These are phyloP conservation scores for Phialemonium atrogriseum DNA, from an alignment of 2,329 filamentous ascomycete species.

Conservation along the genomic window DNA sequence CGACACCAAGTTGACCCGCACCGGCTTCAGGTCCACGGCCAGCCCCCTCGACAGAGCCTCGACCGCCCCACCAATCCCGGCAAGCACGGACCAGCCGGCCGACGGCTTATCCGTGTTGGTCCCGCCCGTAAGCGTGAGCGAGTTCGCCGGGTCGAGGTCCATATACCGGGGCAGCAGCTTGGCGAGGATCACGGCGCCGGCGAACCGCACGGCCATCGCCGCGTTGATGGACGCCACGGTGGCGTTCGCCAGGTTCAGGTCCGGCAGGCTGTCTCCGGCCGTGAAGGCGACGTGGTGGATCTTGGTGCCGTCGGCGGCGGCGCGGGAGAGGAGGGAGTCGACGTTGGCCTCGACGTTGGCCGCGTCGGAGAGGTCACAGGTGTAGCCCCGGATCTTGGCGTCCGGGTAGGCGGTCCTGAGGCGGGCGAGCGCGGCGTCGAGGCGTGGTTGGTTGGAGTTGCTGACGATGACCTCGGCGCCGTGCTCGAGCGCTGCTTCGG, in stretches of 20 bases:
- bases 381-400: constrained; percentile 18
- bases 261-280: constrained; percentile 19
- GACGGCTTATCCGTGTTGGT: constrained; percentile 39
- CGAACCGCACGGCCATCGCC: constrained; percentile 20
- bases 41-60: constrained; percentile 45
- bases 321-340: constrained; percentile 18
- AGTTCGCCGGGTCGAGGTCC: constrained; percentile 27
- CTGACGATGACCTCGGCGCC: constrained; percentile 50
- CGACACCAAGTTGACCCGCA: constrained; percentile 54
- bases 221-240: constrained; percentile 16
- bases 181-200: constrained; percentile 23
- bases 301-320: constrained; percentile 9
- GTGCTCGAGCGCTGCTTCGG: constrained; percentile 46
- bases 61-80: constrained; percentile 38
- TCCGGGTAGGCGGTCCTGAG: constrained; percentile 9
- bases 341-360: constrained; percentile 22
- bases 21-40: constrained; percentile 54
- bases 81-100: constrained; percentile 40
- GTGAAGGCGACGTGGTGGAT: constrained; percentile 19
- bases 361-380: constrained; percentile 17
- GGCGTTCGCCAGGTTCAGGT: constrained; percentile 13
- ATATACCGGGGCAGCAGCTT: constrained; percentile 22
- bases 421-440: constrained; percentile 33
- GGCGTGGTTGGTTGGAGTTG: constrained; percentile 43
- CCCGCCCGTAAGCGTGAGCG: constrained; percentile 48